These are phyloP conservation scores for Alternaria conjuncta DNA, from an alignment of 2,329 filamentous ascomycete genomes.

Conservation along the genomic window DNA sequence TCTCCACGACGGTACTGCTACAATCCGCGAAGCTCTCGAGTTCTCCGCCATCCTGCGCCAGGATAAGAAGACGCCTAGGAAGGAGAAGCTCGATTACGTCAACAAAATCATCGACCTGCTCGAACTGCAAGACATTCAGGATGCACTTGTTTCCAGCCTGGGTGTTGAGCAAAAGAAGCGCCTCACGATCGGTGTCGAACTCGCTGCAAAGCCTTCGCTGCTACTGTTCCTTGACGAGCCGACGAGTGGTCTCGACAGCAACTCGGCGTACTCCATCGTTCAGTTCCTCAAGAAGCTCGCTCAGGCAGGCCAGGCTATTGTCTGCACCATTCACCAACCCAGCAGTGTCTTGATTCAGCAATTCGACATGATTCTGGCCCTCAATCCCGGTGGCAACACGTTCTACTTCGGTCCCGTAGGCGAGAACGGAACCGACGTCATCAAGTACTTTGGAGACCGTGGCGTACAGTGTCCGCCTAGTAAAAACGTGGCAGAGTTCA, in stretches of 20 bases:
- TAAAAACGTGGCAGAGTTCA: slow-evolving; percentile 72
- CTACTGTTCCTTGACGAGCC: slow-evolving; percentile 76
- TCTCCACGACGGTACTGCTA: slow-evolving; percentile 71
- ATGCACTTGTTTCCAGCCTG: slow-evolving; percentile 69
- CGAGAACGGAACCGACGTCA: slow-evolving; percentile 68
- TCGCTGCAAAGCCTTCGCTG: slow-evolving; percentile 66
- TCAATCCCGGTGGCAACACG: slow-evolving; percentile 72
- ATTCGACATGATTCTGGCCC: slow-evolving; percentile 75
- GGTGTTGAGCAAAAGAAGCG: slow-evolving; percentile 75
- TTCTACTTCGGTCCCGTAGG: slow-evolving; percentile 78
- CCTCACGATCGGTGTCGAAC: slow-evolving; percentile 75
- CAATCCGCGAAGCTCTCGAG: slow-evolving; percentile 71
- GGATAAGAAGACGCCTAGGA: slow-evolving; percentile 58
- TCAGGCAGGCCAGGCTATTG: slow-evolving; percentile 70
- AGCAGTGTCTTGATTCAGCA: slow-evolving; percentile 72
- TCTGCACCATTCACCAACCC: slow-evolving; percentile 78
- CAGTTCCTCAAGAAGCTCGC: slow-evolving; percentile 72
- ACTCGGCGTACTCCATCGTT: slow-evolving; percentile 72
- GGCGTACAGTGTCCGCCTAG: slow-evolving; percentile 70
- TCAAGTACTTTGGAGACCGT: slow-evolving; percentile 71
- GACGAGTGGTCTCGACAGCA: slow-evolving; percentile 72
- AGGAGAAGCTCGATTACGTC: slow-evolving; percentile 71
- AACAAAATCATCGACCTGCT: slow-evolving; percentile 70
- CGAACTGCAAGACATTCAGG: slow-evolving; percentile 69
- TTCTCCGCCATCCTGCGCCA: slow-evolving; percentile 73